Evolutionary conservation across 331 rosid species (phyloP), one percentile per base, ranked within the genome.

Genomic region (Acacia concinna): DNA sequence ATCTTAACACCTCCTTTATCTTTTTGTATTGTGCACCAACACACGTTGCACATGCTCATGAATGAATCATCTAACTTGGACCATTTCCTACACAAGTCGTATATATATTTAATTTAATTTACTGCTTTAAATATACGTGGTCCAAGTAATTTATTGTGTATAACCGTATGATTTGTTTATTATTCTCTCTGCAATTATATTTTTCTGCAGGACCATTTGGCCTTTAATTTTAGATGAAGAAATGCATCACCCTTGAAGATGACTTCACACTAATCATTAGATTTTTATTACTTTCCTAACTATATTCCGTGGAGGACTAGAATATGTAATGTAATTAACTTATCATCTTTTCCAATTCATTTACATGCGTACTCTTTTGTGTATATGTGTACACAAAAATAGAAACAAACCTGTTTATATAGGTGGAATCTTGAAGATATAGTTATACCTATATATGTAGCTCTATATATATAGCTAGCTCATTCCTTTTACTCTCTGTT

Each of bases 161-260:
- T 74, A 77, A 87, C 86, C 60, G 85, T 80, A 51, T 77, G 68
- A 78, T 86, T 76, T 87, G 82, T 56, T 5, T 49, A 21, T 52
- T 52, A 52, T 51, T 51, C 21, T 51, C 59, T 51, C 59, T 20
- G 2, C 20, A 49, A 18, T 80, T 82, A 84, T 76, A 81, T 69
- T 71, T 71, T 81, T 80, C 82, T 73, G 35, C 73, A 74, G 97
- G 97, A 91, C 94, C 94, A 84, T 87, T 9, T 44, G 46, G 83
- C 62, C 83, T 86, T 88, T 81, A 84, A 78, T 86, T 85, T 60
- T 69, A 74, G 83, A 77, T 73, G 76, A 80, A 66, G 49, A 66
- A 54, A 79, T 78, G 60, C 74, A 68, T 77, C 79, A 81, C 85
- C 81, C 71, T 69, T 69, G 75, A 43, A 63, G 72, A 27, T 77